phyloP scores from a whole-genome alignment of 805 yeast species.

The Pichia eremophila region DNA sequence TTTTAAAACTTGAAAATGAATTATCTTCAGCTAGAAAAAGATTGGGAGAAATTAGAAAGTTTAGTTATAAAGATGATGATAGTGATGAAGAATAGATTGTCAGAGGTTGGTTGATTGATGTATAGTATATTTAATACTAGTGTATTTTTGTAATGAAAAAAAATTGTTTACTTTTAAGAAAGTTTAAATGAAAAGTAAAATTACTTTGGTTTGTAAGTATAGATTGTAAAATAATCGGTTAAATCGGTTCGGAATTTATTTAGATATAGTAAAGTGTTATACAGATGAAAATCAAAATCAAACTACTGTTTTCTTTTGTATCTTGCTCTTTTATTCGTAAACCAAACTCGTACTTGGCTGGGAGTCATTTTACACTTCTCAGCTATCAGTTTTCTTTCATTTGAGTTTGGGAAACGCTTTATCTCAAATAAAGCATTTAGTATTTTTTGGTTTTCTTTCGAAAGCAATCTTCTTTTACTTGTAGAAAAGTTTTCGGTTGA shows the following conservation, averaged over 20 bases:
- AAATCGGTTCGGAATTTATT: no score
- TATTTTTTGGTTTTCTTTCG: constrained; percentile 1
- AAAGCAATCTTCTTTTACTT: not conserved
- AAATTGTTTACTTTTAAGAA: no score
- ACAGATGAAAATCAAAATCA: no score
- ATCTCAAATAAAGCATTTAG: constrained; percentile 7
- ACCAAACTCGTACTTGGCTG: constrained; percentile 11
- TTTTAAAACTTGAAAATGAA: no score
- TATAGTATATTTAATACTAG: no score
- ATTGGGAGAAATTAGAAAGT: constrained; percentile 76
- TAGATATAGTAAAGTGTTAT: no score
- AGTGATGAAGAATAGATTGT: constrained; percentile 32
- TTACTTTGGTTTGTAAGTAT: no score
- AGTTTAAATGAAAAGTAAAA: no score
- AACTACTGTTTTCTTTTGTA: not conserved
- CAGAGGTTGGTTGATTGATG: no score
- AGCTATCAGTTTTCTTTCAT: constrained; percentile 10
- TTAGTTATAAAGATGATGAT: constrained; percentile 59
- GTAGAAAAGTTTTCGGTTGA: not conserved
- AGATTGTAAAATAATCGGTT: no score
- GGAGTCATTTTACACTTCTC: constrained; percentile 7
- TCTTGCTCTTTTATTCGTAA: constrained; percentile 12
- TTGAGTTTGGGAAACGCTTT: constrained; percentile 7
- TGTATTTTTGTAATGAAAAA: no score
- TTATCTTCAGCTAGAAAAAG: constrained; percentile 65